Evolutionary conservation across 805 yeast genomes (phyloP).

Genomic region (Pichia exigua): DNA sequence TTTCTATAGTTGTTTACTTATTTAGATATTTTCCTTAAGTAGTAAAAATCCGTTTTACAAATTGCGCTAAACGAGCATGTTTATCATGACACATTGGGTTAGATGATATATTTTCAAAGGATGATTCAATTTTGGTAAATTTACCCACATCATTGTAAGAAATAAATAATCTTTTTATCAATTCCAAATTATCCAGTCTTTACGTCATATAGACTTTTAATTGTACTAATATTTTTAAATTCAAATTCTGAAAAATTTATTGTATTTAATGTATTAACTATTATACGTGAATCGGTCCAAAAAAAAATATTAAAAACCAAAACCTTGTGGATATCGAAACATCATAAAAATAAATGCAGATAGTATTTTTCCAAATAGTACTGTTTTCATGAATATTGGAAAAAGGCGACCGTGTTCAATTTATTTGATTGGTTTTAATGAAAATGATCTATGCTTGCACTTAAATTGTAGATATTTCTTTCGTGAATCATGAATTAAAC

Average conservation of each 20-base stretch:
- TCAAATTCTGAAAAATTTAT: background rate
- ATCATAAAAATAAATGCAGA: background rate
- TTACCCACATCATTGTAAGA: background rate
- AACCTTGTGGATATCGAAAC: background rate
- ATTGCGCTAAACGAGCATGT: too few species aligned
- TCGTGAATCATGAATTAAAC: constrained; percentile 51
- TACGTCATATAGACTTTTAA: background rate
- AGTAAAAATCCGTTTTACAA: too few species aligned
- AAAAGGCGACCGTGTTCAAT: constrained; percentile 39
- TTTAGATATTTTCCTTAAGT: too few species aligned
- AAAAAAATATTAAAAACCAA: background rate
- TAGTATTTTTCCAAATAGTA: background rate
- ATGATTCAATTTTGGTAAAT: constrained; percentile 1
- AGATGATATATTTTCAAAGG: background rate
- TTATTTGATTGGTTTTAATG: constrained; percentile 42
- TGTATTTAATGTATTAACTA: background rate
- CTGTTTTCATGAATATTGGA: background rate
- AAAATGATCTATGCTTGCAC: constrained; percentile 39
- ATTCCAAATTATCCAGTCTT: background rate
- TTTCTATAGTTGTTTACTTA: too few species aligned
- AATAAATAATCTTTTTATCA: background rate
- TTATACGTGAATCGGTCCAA: background rate
- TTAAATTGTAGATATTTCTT: constrained; percentile 44
- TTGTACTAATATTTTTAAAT: background rate
- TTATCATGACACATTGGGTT: too few species aligned